Conservation (phyloP, 2,329 filamentous ascomycete genomes). For the Sporothrix euskadiensis region DNA sequence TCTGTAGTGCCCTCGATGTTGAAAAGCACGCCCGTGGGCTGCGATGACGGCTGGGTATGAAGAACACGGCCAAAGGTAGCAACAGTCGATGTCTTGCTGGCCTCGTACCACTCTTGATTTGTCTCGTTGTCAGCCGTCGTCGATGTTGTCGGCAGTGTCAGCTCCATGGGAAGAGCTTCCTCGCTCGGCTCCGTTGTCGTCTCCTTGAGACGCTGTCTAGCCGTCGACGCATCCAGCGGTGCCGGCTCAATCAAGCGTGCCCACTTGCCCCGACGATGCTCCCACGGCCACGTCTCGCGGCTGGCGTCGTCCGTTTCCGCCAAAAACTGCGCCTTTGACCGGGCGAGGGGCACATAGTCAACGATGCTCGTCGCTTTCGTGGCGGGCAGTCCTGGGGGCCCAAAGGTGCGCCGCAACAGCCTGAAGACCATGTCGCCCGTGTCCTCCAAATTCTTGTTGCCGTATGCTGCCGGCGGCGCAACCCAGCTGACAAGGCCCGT, state of each 20-base stretch:
- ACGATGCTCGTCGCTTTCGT: slow-evolving; percentile 33
- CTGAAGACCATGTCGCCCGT: slow-evolving; percentile 49
- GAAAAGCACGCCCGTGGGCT: background rate
- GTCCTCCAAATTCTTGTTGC: slow-evolving; percentile 38
- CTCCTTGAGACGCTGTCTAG: background rate
- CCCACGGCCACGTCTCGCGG: slow-evolving; percentile 43
- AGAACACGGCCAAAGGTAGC: slow-evolving; percentile 57
- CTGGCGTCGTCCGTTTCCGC: slow-evolving; percentile 36
- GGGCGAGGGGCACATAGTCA: slow-evolving; percentile 26
- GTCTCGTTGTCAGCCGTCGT: background rate
- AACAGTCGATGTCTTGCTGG: slow-evolving; percentile 18
- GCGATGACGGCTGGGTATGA: slow-evolving; percentile 35
- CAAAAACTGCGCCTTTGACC: slow-evolving; percentile 38
- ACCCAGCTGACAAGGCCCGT: slow-evolving; percentile 32
- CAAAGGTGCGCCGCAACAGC: slow-evolving; percentile 44
- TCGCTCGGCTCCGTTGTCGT: background rate
- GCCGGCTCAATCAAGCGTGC: slow-evolving; percentile 31
- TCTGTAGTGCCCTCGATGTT: background rate
- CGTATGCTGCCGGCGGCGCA: background rate
- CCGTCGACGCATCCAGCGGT: background rate
- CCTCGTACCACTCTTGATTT: slow-evolving; percentile 20
- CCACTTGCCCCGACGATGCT: slow-evolving; percentile 36
- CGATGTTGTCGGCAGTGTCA: background rate
- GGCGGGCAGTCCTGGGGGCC: slow-evolving; percentile 27
- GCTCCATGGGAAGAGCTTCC: slow-evolving; percentile 17